phyloP scores from a whole-genome alignment of 176 grass and related monocot genomes.

The Calamus simplicifolius region DNA sequence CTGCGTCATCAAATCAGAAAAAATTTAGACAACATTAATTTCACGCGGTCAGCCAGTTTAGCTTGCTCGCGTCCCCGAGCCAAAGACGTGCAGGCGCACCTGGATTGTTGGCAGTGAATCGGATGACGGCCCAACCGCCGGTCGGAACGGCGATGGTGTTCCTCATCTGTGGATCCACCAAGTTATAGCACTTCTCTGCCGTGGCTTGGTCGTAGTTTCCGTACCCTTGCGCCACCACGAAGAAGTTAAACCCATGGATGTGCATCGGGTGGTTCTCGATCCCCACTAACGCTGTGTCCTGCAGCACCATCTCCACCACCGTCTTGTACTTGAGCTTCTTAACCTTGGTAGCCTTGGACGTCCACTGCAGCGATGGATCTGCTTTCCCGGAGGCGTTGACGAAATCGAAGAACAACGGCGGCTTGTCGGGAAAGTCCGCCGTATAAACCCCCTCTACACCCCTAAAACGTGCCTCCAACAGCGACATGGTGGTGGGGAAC shows the following conservation, averaged over 20 bases:
- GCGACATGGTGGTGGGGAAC: slow-evolving; percentile 27
- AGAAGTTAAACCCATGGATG: slow-evolving; percentile 60
- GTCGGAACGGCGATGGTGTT: slow-evolving; percentile 56
- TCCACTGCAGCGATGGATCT: slow-evolving; percentile 3
- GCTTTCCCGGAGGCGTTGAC: slow-evolving; percentile 9
- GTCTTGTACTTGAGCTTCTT: slow-evolving; percentile 36
- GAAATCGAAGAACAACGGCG: slow-evolving; percentile 42
- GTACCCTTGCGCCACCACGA: slow-evolving; percentile 49
- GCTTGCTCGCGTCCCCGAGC: no score
- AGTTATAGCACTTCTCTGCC: slow-evolving; percentile 19
- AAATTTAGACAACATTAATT: not conserved
- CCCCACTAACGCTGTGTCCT: slow-evolving; percentile 52
- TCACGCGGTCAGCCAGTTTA: no score
- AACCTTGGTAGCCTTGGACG: slow-evolving; percentile 33
- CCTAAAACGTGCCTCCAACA: slow-evolving; percentile 32
- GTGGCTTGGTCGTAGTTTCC: slow-evolving; percentile 35
- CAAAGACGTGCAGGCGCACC: slow-evolving; percentile 21
- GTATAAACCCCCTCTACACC: slow-evolving; percentile 33
- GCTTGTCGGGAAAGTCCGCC: slow-evolving; percentile 48
- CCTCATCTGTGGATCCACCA: slow-evolving; percentile 50
- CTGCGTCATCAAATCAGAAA: slow-evolving; percentile 1
- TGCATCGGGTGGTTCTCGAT: slow-evolving; percentile 70
- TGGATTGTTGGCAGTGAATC: slow-evolving; percentile 62
- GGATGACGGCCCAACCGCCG: slow-evolving; percentile 57
- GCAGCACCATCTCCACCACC: slow-evolving; percentile 62